phyloP scores from a whole-genome alignment of 192 early-diverging fungal genomes.

The Chytriomyces hyalinus region DNA sequence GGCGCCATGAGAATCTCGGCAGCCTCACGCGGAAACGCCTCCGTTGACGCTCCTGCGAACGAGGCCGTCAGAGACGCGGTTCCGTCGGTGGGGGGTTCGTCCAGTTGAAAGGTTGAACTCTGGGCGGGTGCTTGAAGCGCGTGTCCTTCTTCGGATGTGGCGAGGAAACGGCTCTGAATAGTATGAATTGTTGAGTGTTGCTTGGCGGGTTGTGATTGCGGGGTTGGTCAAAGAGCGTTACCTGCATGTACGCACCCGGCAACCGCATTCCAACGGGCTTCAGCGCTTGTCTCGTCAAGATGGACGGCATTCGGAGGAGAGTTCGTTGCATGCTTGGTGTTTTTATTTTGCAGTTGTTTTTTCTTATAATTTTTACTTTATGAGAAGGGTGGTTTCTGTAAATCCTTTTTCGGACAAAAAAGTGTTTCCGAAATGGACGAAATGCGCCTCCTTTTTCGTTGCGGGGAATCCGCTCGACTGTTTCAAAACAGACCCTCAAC shows the following conservation, averaged over 20 bases:
- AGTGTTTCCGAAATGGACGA: too few relatives aligned
- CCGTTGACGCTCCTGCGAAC: slow-evolving; percentile 72
- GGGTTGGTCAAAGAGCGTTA: background rate
- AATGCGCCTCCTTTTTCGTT: too few relatives aligned
- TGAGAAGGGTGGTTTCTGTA: too few relatives aligned
- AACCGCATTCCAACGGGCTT: background rate
- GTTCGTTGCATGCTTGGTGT: too few relatives aligned
- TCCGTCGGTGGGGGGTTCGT: background rate
- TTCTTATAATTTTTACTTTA: too few relatives aligned
- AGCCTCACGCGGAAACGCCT: slow-evolving; percentile 76
- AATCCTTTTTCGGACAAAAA: too few relatives aligned
- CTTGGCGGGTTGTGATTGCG: background rate
- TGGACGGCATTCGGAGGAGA: too few relatives aligned
- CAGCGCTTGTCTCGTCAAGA: too few relatives aligned
- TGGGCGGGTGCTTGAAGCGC: background rate
- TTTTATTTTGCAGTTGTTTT: too few relatives aligned
- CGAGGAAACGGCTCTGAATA: background rate
- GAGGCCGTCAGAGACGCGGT: slow-evolving; percentile 12
- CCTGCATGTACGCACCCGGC: background rate
- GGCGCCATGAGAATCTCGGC: slow-evolving; percentile 74
- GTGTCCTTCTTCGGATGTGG: background rate
- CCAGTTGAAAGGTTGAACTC: background rate
- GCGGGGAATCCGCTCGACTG: too few relatives aligned
- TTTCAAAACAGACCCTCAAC: too few relatives aligned
- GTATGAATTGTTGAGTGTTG: background rate